Percentiles rank a stretch among this genome's conserved stretches.
These are phyloP conservation scores for Cicer cuneatum DNA, from an alignment of 306 rosid genomes.

Conservation along the genomic window DNA sequence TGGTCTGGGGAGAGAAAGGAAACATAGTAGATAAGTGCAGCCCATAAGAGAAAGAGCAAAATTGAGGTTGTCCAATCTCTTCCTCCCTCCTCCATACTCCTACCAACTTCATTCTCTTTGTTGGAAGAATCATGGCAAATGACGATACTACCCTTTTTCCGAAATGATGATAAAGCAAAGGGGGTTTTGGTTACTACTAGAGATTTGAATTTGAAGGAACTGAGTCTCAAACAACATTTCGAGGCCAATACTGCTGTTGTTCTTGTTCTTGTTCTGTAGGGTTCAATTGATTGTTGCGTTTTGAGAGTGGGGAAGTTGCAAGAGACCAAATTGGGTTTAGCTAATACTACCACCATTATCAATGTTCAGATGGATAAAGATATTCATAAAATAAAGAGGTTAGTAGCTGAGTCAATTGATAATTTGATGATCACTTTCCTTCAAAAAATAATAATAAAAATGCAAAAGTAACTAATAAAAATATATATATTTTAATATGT, in stretches of 20 bases:
- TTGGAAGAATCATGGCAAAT: constrained; percentile 47
- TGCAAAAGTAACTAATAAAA: too few species aligned
- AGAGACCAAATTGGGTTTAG: constrained; percentile 61
- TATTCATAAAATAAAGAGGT: too few species aligned
- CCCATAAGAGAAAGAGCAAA: constrained; percentile 77
- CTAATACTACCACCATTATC: constrained; percentile 44
- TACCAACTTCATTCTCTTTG: constrained; percentile 45
- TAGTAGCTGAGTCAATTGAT: too few species aligned
- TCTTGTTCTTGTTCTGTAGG: neutral
- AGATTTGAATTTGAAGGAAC: constrained; percentile 26
- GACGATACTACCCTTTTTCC: constrained; percentile 41
- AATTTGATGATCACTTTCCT: too few species aligned
- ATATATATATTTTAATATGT: too few species aligned
- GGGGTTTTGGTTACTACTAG: constrained; percentile 39
- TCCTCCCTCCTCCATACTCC: constrained; percentile 53
- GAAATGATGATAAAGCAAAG: constrained; percentile 12
- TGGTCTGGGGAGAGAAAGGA: constrained; percentile 80
- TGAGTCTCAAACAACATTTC: neutral
- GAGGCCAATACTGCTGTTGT: neutral
- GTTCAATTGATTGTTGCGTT: constrained; percentile 44
- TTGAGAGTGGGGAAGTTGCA: constrained; percentile 55
- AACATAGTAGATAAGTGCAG: constrained; percentile 72
- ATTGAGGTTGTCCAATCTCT: constrained; percentile 86
- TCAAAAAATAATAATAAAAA: too few species aligned
- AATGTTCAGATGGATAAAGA: neutral